phyloP scores from a whole-genome alignment of 2,329 filamentous ascomycete species.

The Curvularia verruculosa region DNA sequence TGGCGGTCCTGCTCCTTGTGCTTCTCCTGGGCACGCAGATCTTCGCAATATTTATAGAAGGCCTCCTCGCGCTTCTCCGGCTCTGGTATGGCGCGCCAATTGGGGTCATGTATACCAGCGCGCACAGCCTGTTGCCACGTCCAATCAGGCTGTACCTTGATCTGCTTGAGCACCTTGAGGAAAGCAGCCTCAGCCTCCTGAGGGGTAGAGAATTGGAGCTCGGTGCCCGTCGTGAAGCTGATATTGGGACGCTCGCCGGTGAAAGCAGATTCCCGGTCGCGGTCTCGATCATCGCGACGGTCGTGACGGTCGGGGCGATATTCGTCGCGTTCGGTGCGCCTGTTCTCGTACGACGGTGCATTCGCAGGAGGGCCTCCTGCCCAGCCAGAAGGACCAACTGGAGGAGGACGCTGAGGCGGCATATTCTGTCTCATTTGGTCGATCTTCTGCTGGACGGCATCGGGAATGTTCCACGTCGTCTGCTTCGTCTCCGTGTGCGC shows the following conservation, averaged over 20 bases:
- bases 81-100: constrained; percentile 91
- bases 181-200: constrained; percentile 95
- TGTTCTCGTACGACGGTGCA: constrained; percentile 51
- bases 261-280: constrained; percentile 58
- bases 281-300: constrained; percentile 36
- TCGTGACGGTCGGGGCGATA: constrained; percentile 38
- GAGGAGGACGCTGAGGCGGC: constrained; percentile 52
- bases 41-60: constrained; percentile 93
- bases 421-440: constrained; percentile 68
- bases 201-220: constrained; percentile 57
- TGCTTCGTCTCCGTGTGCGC: constrained; percentile 90
- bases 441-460: constrained; percentile 72
- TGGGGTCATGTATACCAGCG: constrained; percentile 83
- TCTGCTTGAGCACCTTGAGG: constrained; percentile 83
- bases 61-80: constrained; percentile 87
- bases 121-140: constrained; percentile 90
- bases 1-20: constrained; percentile 92
- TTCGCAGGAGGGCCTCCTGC: constrained; percentile 61
- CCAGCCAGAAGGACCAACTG: constrained; percentile 56
- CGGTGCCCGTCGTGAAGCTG: constrained; percentile 57
- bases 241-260: constrained; percentile 42
- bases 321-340: constrained; percentile 39
- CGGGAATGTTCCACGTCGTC: constrained; percentile 95
- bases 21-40: constrained; percentile 90
- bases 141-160: constrained; percentile 89